phyloP scores from a whole-genome alignment of 2,329 filamentous ascomycete species.

The Aspergillus calidoustus region DNA sequence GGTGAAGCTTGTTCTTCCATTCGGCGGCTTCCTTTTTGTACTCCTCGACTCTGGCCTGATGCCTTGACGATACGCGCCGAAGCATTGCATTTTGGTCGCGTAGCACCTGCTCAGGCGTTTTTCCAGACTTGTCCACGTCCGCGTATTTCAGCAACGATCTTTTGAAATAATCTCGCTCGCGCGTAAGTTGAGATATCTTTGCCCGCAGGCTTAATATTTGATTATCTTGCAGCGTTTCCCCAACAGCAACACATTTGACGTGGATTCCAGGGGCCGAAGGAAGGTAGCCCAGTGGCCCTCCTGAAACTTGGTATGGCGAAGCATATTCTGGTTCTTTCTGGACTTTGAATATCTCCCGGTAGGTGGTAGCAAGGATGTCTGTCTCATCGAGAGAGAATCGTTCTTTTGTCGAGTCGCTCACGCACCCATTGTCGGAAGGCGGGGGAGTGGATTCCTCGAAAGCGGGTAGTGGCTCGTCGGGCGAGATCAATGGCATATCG shows the following conservation, averaged over 20 bases:
- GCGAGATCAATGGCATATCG: conserved; percentile 12
- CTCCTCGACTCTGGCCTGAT: conserved; percentile 29
- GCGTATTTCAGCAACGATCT: conserved; percentile 31
- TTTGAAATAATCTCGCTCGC: conserved; percentile 36
- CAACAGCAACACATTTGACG: conserved; percentile 32
- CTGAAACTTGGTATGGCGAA: conserved; percentile 38
- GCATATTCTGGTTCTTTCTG: conserved; percentile 28
- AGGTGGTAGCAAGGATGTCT: conserved; percentile 29
- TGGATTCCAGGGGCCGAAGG: conserved; percentile 37
- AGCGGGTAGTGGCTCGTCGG: neutral
- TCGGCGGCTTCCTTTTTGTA: conserved; percentile 33
- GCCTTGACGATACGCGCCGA: conserved; percentile 31
- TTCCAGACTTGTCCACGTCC: conserved; percentile 35
- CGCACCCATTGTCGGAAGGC: neutral
- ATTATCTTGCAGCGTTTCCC: conserved; percentile 26
- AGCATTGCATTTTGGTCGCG: conserved; percentile 30
- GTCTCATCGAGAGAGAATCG: conserved; percentile 27
- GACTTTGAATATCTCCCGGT: conserved; percentile 31
- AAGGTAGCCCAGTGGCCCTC: conserved; percentile 33
- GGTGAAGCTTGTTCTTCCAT: conserved; percentile 29
- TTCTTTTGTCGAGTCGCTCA: conserved; percentile 28
- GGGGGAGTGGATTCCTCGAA: conserved; percentile 2
- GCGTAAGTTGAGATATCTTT: conserved; percentile 30
- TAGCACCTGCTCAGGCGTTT: conserved; percentile 27
- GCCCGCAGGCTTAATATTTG: conserved; percentile 29